A percentile compares a stretch with the other conserved stretches of the same genome.
phyloP scores from a whole-genome alignment of 2,329 filamentous ascomycete genomes.

The Epichloe brachyelytri region DNA sequence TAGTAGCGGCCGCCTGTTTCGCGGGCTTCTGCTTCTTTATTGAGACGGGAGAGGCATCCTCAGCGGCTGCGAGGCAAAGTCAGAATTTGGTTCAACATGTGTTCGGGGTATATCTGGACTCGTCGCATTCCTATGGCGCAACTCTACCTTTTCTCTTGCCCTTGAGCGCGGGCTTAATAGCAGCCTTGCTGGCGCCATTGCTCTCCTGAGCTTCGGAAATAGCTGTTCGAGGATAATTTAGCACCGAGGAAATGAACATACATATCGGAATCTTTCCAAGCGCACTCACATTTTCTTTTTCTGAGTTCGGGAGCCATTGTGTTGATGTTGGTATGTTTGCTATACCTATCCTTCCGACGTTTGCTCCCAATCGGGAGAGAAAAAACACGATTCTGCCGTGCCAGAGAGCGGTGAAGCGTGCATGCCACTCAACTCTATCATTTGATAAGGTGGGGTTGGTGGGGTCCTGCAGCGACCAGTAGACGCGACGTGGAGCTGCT shows the following conservation, averaged over 20 bases:
- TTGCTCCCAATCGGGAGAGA: conserved; percentile 1
- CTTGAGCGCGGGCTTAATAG: conserved; percentile 23
- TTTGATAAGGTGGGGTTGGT: background rate
- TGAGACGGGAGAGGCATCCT: conserved; percentile 23
- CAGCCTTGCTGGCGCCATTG: conserved; percentile 13
- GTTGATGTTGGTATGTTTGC: conserved; percentile 8
- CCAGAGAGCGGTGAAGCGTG: conserved; percentile 18
- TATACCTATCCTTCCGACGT: background rate
- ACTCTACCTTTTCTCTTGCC: conserved; percentile 21
- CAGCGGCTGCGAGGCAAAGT: conserved; percentile 7
- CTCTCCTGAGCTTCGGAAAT: conserved; percentile 18
- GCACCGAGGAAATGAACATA: conserved; percentile 7
- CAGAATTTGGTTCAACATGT: conserved; percentile 8
- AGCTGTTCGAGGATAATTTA: conserved; percentile 8
- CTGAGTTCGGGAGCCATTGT: conserved; percentile 35
- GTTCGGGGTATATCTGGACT: background rate
- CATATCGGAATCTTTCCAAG: background rate
- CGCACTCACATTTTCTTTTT: conserved; percentile 21
- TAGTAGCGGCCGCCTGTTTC: background rate
- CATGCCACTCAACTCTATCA: conserved; percentile 9
- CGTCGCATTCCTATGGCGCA: background rate
- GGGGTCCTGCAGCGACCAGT: background rate
- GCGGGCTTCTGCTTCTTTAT: conserved; percentile 20
- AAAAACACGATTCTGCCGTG: conserved; percentile 26
- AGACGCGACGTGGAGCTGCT: background rate